A percentile compares a stretch with the other conserved stretches of the same genome.
phyloP scores from a whole-genome alignment of 140 eudicot species.

The Cichorium intybus region DNA sequence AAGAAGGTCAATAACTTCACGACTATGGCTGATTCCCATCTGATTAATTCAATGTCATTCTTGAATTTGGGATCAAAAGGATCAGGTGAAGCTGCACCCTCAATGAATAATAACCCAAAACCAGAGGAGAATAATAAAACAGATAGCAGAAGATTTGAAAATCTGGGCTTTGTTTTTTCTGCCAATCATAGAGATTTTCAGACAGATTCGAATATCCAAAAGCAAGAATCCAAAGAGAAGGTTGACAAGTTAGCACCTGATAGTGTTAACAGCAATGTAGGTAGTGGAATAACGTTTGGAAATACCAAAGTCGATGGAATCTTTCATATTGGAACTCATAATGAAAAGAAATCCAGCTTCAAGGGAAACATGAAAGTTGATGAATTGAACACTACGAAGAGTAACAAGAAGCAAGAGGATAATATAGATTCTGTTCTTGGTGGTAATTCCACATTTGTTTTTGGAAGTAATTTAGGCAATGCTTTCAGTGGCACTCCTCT shows the following conservation, averaged over 20 bases:
- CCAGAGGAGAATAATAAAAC: slow-evolving; percentile 12
- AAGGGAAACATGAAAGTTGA: slow-evolving; percentile 25
- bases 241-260: slow-evolving; percentile 16
- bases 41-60: slow-evolving; percentile 25
- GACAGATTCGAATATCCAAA: slow-evolving; percentile 8
- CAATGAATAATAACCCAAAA: slow-evolving; percentile 15
- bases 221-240: slow-evolving; percentile 13
- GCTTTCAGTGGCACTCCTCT: slow-evolving; percentile 16
- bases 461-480: slow-evolving; percentile 27
- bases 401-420: slow-evolving; percentile 22
- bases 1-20: slow-evolving; percentile 11
- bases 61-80: slow-evolving; percentile 32
- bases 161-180: slow-evolving; percentile 30
- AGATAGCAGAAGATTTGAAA: slow-evolving; percentile 9
- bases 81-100: slow-evolving; percentile 5
- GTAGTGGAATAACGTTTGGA: slow-evolving; percentile 16
- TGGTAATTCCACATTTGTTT: slow-evolving; percentile 20
- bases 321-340: slow-evolving; percentile 38
- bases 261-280: slow-evolving; percentile 17
- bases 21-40: slow-evolving; percentile 16
- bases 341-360: slow-evolving; percentile 9
- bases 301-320: slow-evolving; percentile 23
- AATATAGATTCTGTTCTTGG: slow-evolving; percentile 10
- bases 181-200: slow-evolving; percentile 26
- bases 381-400: slow-evolving; percentile 15